Base-by-base conservation (phyloP, 1,284 basidiomycete genomes). In the Cryptococcus sp. region DNA sequence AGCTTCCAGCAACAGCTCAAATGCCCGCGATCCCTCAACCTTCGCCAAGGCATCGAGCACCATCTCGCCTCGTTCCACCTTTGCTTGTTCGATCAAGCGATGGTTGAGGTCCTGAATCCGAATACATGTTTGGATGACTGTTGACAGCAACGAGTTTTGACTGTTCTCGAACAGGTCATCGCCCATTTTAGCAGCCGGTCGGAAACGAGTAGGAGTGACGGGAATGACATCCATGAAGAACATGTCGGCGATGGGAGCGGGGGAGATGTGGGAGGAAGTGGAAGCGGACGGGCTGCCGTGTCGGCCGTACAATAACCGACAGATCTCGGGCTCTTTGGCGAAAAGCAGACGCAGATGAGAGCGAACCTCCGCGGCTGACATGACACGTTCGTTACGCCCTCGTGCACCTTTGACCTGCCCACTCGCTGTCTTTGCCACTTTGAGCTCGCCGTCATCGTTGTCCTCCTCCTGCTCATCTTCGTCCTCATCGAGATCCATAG, bases 221-320 rank as follows among this genome's bases (percentile, higher is more conserved):
- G 92, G 87, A 35, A 99, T 76, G 54, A 91, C 93, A 41, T 95
- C 91, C 82, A 99, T 83, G 83, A 99, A 99, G 80, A 99, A 99
- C 84, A 97, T 93, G 46, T 88, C 90, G 25, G 90, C 89, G 13
- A 70, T 84, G 31, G 64, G 56, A 15, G 69, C 55, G 17, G 68
- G 57, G 15, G 64, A 54, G n/a, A 65, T 56, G 11, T 47, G 40
- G 13, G 57, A 46, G 1, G 25, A 31, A 42, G 63, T 57, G 6
- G 64, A 39, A 15, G 61, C 51, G 5, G 58, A 57, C 70, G 92
- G 90, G 1, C 88, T 87, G 20, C 94, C 94, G 74, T 98, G 95
- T 50, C 92, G 87, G 40, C 94, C 93, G 77, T 92, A 99, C 47
- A 99, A 81, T 49, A 99, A 83, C 1, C 88, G 86, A 73, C 91